Evolutionary conservation across 148 eudicot species (phyloP).

Genomic region (Rhododendron ferrugineum): DNA sequence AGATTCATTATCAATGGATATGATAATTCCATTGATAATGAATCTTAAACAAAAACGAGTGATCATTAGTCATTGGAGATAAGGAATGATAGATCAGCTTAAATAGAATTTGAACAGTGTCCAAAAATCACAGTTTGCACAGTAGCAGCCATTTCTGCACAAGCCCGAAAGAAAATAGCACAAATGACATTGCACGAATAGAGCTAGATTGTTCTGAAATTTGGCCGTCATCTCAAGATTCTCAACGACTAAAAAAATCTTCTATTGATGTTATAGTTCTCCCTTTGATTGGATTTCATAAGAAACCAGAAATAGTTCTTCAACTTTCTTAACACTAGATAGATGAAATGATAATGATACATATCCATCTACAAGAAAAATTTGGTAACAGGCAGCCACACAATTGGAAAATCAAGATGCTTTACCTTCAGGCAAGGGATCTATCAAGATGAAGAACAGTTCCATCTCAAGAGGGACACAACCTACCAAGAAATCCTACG

Average conservation of each 20-base stretch:
- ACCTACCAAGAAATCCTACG: slow-evolving; percentile 21
- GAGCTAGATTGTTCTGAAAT: too few species aligned
- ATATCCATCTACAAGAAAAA: not conserved
- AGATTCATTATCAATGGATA: too few species aligned
- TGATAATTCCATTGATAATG: too few species aligned
- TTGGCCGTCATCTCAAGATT: too few species aligned
- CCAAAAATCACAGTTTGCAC: not conserved
- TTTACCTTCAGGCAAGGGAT: slow-evolving; percentile 54
- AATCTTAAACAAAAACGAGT: too few species aligned
- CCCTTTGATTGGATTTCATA: too few species aligned
- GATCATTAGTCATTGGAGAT: too few species aligned
- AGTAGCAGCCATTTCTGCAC: not conserved
- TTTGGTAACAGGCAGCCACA: slow-evolving; percentile 52
- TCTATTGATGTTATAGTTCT: too few species aligned
- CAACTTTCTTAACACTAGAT: not conserved
- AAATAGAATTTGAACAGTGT: not conserved
- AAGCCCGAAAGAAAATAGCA: not conserved
- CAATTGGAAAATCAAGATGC: slow-evolving; percentile 67
- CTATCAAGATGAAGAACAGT: slow-evolving; percentile 39
- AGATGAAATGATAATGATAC: not conserved
- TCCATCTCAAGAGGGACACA: slow-evolving; percentile 18
- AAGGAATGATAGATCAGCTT: too few species aligned
- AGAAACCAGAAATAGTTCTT: too few species aligned
- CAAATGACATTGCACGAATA: not conserved
- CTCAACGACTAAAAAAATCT: too few species aligned